Base-by-base conservation (phyloP, 345 rosid genomes). In the Camelina laxa region DNA sequence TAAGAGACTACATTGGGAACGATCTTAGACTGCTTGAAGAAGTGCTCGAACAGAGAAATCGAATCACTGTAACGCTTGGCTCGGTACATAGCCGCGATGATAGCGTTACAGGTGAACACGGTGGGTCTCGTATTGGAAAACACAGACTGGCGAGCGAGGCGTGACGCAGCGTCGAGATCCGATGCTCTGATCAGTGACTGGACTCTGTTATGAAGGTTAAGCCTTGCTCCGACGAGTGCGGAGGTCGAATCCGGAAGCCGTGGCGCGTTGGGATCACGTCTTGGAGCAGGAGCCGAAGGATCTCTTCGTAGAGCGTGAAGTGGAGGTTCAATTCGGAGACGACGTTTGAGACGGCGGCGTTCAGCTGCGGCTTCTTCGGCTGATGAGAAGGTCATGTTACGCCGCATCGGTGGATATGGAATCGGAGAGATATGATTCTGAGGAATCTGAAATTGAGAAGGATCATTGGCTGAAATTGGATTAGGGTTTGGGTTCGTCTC, bases 351-450 rank as follows among this genome's bases (percentile, higher is more conserved):
- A 11, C 91, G 87, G 39, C 98, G 94, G 60, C 97, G 97, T 15
- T 91, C 99, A 0, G 98, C 94, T 0, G 98, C 97, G 2, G 97
- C 97, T 82, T 95, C 99, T 63, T 95, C 98, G 4, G 99, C 96
- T 42, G 98, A 89, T 56, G 94, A 83, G 87, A 90, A 95, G 78
- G 88, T 85, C 68, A 77, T 86, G 39, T 85, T 58, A 33, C 91
- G 90, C 8, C 48, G 81, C 6, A 54, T 16, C 70, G 75, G 12
- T 51, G 83, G 69, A 36, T 54, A 35, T 0, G 55, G 62, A 55
- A 51, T 70, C 17, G 60, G 53, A 36, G 60, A 69, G 67, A 59
- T 44, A 47, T 67, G 60, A 49, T 48, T 30, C 10, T 24, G 73
- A 68, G 67, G 75, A 15, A 55, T 73, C 22, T 69, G 78, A 70